Conservation (phyloP, 176 grass and related monocot species). For the Sorghum bicolor region Sorghum_bicolor_NCBIv3 NC_012879.2:55025501-55026000, state of each 20-base stretch:
- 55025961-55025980: neutral
- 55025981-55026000: accelerated
- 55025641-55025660: neutral
- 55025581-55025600: no score
- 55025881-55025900: neutral
- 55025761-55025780: neutral
- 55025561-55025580: no score
- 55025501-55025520: no score
- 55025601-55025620: no score
- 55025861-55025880: neutral
- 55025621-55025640: no score
- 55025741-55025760: neutral
- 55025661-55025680: neutral
- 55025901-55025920: neutral
- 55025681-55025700: neutral
- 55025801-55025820: no score
- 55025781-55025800: neutral
- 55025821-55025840: neutral
- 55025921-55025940: neutral
- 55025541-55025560: no score
- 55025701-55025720: neutral
- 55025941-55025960: neutral
- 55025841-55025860: neutral
- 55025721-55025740: neutral
- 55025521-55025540: no score